These are phyloP conservation scores for Ploettnerulaceae sp. DNA, from an alignment of 2,329 filamentous ascomycete species.

Conservation along the genomic window DNA sequence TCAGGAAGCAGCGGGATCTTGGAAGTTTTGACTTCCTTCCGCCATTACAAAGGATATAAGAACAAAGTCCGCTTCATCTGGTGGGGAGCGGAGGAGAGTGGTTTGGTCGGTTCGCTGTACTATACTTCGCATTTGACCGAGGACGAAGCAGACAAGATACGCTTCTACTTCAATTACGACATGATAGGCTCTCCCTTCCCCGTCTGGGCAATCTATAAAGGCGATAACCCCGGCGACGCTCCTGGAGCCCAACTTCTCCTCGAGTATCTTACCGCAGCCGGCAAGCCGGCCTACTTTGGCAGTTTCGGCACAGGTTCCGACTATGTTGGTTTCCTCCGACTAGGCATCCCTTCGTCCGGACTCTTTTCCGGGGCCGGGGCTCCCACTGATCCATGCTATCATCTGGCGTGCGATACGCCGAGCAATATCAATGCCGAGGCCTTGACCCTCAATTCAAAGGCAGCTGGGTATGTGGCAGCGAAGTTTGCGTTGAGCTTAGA, in stretches of 20 bases:
- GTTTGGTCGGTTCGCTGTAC: constrained; percentile 54
- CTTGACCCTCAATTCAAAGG: neutral
- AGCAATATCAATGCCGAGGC: constrained; percentile 2
- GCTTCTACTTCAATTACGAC: constrained; percentile 58
- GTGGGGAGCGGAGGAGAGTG: constrained; percentile 61
- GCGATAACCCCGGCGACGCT: constrained; percentile 42
- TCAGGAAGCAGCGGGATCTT: constrained; percentile 55
- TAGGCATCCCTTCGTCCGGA: constrained; percentile 51
- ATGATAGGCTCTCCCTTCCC: constrained; percentile 55
- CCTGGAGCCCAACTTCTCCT: constrained; percentile 2
- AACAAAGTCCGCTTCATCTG: constrained; percentile 59
- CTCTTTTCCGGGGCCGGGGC: constrained; percentile 50
- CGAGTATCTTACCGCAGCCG: constrained; percentile 43
- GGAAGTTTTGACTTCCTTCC: constrained; percentile 50
- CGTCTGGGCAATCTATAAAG: constrained; percentile 48
- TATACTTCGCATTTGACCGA: constrained; percentile 48
- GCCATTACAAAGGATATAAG: constrained; percentile 38
- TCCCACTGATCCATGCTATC: constrained; percentile 3
- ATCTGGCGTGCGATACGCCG: neutral
- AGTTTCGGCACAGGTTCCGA: constrained; percentile 48
- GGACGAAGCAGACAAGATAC: constrained; percentile 49
- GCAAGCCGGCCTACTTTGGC: constrained; percentile 45
- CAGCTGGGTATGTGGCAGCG: neutral
- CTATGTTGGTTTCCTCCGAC: constrained; percentile 53
- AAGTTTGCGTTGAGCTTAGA: neutral